Base-by-base conservation (phyloP, 108 stramenopile species). In the Asterionellopsis glacialis region DNA sequence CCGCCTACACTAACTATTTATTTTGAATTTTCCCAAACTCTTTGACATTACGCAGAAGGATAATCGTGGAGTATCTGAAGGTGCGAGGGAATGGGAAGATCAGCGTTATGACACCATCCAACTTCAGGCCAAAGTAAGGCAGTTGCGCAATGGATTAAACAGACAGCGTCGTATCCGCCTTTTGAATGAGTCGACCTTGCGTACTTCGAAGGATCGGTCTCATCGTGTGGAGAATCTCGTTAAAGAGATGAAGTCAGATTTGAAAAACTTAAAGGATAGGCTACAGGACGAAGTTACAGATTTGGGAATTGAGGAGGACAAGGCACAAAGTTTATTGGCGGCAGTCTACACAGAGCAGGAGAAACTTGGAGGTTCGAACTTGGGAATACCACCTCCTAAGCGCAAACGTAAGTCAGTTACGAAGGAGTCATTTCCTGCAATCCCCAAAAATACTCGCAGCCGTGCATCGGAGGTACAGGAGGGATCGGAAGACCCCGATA, bases 171-270 rank as follows among this genome's bases (percentile, higher is more conserved):
- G 84, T 22, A 68, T 89, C 51, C 75, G 91, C 12, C 41, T 68
- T 38, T 50, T 84, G 55, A 92, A 92, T 51, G 83, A 88, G 55
- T 71, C 67, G 43, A 83, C 81, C 26, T 65, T 69, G 12, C 45
- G 26, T 9, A 69, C 81, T 7, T 67, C 77, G 0, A 61, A 69
- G 25, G 82, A 85, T 43, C 78, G 87, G 13, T 58, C 80, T 25
- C 44, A 59, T 11, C 79, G 79, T 55, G 81, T 79, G 1, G 84
- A 88, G 50, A 68, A 55, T 42, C 63, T 92, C 4, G 77, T 92
- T n/a, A 28, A 70, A 15, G 87, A 92, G 54, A 88, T 92, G 91
- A 68, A 84, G 41, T 68, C 79, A 13, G 91, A 92, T 51, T 70
- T 92, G 53, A 84, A 74, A 44, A 83, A 67, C 59, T 54, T 92